Conservation (phyloP, 2,329 filamentous ascomycete species). For the Aspergillus aculeatinus region DNA sequence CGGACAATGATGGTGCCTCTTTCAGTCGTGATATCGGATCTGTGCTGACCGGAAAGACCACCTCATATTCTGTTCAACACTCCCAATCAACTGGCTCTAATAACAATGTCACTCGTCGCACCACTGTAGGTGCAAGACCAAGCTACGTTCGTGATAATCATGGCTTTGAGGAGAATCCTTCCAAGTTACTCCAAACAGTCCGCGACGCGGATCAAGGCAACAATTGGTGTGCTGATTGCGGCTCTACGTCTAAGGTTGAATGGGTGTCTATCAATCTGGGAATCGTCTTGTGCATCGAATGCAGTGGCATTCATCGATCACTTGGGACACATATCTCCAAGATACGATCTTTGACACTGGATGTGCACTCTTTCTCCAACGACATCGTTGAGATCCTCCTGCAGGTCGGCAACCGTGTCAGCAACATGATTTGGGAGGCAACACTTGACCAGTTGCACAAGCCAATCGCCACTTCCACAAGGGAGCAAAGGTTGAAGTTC, state of each 20-base stretch:
- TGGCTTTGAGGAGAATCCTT: conserved; percentile 76
- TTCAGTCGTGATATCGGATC: conserved; percentile 85
- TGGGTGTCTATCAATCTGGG: conserved; percentile 99
- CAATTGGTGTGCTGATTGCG: conserved; percentile 90
- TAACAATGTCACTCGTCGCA: conserved; percentile 73
- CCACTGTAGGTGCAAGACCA: conserved; percentile 86
- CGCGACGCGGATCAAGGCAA: conserved; percentile 91
- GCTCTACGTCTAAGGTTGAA: conserved; percentile 87
- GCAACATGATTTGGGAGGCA: conserved; percentile 96
- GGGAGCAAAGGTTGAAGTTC: conserved; percentile 89
- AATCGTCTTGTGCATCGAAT: conserved; percentile 96
- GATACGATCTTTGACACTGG: conserved; percentile 88
- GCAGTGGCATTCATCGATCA: conserved; percentile 93
- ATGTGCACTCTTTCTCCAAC: conserved; percentile 92
- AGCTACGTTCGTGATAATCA: conserved; percentile 68
- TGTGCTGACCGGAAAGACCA: conserved; percentile 87
- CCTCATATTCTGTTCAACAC: conserved; percentile 58
- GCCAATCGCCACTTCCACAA: conserved; percentile 71
- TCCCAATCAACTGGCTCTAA: conserved; percentile 44
- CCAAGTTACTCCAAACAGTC: conserved; percentile 81
- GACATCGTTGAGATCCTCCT: conserved; percentile 94
- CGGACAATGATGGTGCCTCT: conserved; percentile 53
- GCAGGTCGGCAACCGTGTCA: conserved; percentile 87
- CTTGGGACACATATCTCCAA: conserved; percentile 98
- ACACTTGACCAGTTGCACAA: conserved; percentile 72